These are phyloP conservation scores for Dendrocalamus latiflorus DNA, from an alignment of 202 grass and related monocot species.

Conservation along the genomic window DNA sequence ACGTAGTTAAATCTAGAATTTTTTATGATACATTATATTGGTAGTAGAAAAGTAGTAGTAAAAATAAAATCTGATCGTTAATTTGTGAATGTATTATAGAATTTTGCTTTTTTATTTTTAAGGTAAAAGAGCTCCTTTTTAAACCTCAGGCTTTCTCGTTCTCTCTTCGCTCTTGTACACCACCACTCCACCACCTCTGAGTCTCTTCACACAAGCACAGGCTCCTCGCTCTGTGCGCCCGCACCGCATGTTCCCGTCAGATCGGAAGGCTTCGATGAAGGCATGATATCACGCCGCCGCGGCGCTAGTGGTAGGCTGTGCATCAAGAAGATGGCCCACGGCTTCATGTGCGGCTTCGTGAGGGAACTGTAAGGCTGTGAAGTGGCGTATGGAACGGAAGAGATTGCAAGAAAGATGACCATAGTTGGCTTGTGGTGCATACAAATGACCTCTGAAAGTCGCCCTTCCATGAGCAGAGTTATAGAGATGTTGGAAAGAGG, in stretches of 20 bases:
- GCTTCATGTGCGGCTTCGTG: slow-evolving; percentile 67
- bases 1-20: too few relatives aligned
- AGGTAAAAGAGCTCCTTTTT: neutral
- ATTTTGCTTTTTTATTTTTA: too few relatives aligned
- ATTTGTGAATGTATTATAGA: too few relatives aligned
- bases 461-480: slow-evolving; percentile 49
- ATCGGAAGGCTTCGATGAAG: slow-evolving; percentile 11
- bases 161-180: neutral
- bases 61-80: too few relatives aligned
- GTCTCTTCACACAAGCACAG: too few relatives aligned
- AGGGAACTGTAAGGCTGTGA: neutral
- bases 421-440: slow-evolving; percentile 53
- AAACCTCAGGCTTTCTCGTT: slow-evolving; percentile 2
- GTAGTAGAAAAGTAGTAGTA: too few relatives aligned
- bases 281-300: slow-evolving; percentile 5
- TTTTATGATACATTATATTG: too few relatives aligned
- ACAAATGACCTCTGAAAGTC: slow-evolving; percentile 35
- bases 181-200: too few relatives aligned
- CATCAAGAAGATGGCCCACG: slow-evolving; percentile 23
- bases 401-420: slow-evolving; percentile 38
- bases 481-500: slow-evolving; percentile 50
- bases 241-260: neutral
- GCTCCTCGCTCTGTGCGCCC: too few relatives aligned
- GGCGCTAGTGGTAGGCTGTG: neutral
- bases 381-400: neutral